Conservation (phyloP, 768 basidiomycete species). For the Tephrocybe sp. region DNA sequence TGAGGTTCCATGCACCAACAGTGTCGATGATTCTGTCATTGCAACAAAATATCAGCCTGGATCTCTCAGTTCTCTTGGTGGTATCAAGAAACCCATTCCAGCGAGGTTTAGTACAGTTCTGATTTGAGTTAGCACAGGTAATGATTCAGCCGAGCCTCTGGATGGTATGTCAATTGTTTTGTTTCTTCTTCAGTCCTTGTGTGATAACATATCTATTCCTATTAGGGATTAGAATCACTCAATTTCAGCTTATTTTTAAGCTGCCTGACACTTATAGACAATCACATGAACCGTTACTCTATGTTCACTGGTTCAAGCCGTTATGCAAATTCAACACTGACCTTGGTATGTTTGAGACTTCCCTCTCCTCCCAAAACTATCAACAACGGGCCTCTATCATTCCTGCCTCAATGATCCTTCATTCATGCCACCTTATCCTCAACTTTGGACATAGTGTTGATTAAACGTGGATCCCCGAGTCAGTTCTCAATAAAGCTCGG, state of each 20-base stretch:
- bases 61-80: conserved; percentile 2
- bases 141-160: conserved; percentile 4
- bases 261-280: conserved; percentile 14
- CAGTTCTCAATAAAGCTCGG: conserved; percentile 17
- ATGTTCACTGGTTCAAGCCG: conserved; percentile 25
- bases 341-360: conserved; percentile 18
- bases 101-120: conserved; percentile 21
- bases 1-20: conserved; percentile 8
- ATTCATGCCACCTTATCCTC: conserved; percentile 28
- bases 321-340: conserved; percentile 9
- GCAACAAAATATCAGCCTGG: conserved; percentile 9
- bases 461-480: conserved; percentile 12
- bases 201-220: neutral
- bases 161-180: conserved; percentile 7
- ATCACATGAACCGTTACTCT: conserved; percentile 18
- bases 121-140: conserved; percentile 2
- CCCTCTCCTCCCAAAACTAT: conserved; percentile 12
- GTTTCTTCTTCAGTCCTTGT: no score
- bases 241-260: conserved; percentile 23
- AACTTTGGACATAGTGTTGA: conserved; percentile 13
- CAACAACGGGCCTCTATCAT: conserved; percentile 20
- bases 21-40: conserved; percentile 11
- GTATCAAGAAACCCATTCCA: conserved; percentile 15
- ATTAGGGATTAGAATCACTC: conserved; percentile 21
- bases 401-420: conserved; percentile 19